Evolutionary conservation across 2,329 filamentous ascomycete species (phyloP).

Genomic region (Zasmidium angulare): DNA sequence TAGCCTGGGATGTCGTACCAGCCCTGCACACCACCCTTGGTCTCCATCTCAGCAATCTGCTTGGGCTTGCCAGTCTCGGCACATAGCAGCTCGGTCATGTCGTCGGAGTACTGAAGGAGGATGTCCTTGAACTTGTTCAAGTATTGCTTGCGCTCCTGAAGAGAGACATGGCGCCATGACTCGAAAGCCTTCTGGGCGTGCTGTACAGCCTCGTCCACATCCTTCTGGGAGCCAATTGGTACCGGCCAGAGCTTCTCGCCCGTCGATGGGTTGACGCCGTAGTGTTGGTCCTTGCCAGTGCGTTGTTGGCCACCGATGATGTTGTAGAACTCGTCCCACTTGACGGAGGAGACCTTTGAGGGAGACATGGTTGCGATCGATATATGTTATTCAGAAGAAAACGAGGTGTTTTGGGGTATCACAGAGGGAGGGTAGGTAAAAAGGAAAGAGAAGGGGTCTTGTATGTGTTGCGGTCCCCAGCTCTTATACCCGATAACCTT

Average conservation of each 20-base stretch:
- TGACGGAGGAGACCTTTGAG: slow-evolving; percentile 34
- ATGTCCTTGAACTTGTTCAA: slow-evolving; percentile 36
- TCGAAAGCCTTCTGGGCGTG: slow-evolving; percentile 39
- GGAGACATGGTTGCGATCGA: slow-evolving; percentile 6
- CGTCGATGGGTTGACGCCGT: slow-evolving; percentile 37
- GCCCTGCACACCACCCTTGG: slow-evolving; percentile 29
- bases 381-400: background rate
- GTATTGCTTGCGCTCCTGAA: slow-evolving; percentile 39
- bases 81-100: slow-evolving; percentile 37
- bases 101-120: slow-evolving; percentile 33
- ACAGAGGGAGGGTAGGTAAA: background rate
- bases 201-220: slow-evolving; percentile 39
- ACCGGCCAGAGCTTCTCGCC: slow-evolving; percentile 39
- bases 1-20: too few species aligned
- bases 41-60: slow-evolving; percentile 43
- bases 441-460: background rate
- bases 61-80: slow-evolving; percentile 43
- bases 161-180: slow-evolving; percentile 32
- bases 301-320: slow-evolving; percentile 39
- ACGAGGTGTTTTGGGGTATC: background rate
- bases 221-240: slow-evolving; percentile 38
- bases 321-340: slow-evolving; percentile 41
- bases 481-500: slow-evolving; percentile 1
- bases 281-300: slow-evolving; percentile 31
- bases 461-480: background rate